These are phyloP conservation scores for Penicillium decumbens DNA, from an alignment of 2,329 filamentous ascomycete species.

Conservation along the genomic window DNA sequence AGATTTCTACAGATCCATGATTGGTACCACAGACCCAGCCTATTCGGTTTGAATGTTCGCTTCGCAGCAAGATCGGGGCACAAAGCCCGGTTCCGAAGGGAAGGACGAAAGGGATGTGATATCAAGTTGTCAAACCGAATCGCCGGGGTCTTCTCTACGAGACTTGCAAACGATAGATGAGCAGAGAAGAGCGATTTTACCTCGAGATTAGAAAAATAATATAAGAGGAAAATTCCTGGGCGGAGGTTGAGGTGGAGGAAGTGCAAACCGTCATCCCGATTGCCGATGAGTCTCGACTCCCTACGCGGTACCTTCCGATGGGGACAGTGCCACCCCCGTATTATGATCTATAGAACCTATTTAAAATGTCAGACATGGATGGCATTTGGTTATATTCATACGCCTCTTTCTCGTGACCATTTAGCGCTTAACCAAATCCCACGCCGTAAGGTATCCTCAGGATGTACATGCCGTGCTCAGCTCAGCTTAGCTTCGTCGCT, in stretches of 20 bases:
- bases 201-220: neutral
- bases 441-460: neutral
- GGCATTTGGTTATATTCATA: neutral
- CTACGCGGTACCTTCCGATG: slow-evolving; percentile 23
- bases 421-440: neutral
- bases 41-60: neutral
- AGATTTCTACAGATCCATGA: slow-evolving; percentile 18
- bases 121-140: neutral
- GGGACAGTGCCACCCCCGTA: neutral
- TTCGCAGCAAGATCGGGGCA: neutral
- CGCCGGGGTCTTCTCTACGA: neutral
- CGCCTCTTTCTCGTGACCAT: neutral
- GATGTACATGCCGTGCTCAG: neutral
- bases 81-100: neutral
- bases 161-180: neutral
- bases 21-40: slow-evolving; percentile 4
- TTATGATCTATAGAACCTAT: neutral
- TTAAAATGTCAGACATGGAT: neutral
- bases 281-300: slow-evolving; percentile 12
- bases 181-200: neutral
- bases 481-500: slow-evolving; percentile 1
- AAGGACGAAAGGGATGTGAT: neutral
- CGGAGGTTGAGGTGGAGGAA: neutral
- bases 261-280: slow-evolving; percentile 18
- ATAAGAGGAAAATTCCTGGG: neutral